Percentiles rank a stretch among this genome's conserved stretches.
These are phyloP conservation scores for Juncus effusus DNA, from an alignment of 176 grass and related monocot genomes.

Conservation along the genomic window DNA sequence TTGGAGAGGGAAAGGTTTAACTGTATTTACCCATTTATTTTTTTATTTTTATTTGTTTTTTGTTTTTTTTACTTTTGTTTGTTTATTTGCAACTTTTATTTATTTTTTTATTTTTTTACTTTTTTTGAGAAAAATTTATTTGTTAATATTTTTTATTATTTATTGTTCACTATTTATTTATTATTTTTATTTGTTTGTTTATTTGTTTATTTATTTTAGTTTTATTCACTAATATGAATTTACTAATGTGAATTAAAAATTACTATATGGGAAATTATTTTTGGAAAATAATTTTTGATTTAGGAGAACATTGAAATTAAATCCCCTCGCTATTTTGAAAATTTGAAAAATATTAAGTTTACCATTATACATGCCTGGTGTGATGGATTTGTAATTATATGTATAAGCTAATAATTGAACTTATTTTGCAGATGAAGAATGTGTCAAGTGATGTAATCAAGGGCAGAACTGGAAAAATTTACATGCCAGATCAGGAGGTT, in stretches of 20 bases:
- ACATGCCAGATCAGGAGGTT: slow-evolving; percentile 82
- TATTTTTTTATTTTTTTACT: too few relatives aligned
- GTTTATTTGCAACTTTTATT: background rate
- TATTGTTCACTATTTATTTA: background rate
- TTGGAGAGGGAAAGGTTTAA: background rate
- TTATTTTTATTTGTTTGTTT: too few relatives aligned
- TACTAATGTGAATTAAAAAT: too few relatives aligned
- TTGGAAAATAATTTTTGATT: too few relatives aligned
- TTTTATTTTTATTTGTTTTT: background rate
- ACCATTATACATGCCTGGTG: too few relatives aligned
- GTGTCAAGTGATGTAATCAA: slow-evolving; percentile 48
- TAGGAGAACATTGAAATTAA: too few relatives aligned
- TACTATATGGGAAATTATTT: too few relatives aligned
- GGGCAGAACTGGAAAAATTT: slow-evolving; percentile 61
- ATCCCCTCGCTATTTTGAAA: too few relatives aligned
- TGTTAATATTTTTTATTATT: background rate
- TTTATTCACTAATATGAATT: too few relatives aligned
- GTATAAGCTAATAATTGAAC: background rate
- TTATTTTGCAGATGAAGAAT: slow-evolving; percentile 73
- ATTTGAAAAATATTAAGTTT: too few relatives aligned
- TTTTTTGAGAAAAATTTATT: background rate
- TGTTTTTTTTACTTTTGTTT: background rate
- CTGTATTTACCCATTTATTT: background rate
- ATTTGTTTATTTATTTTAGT: too few relatives aligned
- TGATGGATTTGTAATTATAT: background rate